Base-by-base conservation (phyloP, 331 rosid genomes). In the Arachis monticola region DNA sequence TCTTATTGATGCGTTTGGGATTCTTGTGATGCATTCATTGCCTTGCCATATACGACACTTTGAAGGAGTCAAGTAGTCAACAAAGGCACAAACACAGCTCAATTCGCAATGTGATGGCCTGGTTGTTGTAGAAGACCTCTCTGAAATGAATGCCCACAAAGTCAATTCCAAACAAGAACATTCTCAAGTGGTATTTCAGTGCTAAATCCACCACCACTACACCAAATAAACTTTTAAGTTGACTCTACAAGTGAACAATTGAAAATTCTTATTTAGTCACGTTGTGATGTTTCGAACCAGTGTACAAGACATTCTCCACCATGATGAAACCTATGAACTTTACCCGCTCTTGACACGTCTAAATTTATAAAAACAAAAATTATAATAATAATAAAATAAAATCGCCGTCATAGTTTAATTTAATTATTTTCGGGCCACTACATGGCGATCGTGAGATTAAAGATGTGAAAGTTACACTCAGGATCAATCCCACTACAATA, bases 151-250 rank as follows among this genome's bases (percentile, higher is more conserved):
- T 30, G 60, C 17, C 12, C 60, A 50, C 31, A 22, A 27, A 64
- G 72, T 64, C 65, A 41, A 74, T 2, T 38, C 10, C 72, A 22
- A 17, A 2, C 40, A 35, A 51, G 51, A 58, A 74, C 58, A 10
- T 17, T 64, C 79, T 4, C 0, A 3, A 17, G 72, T 41, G 57
- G 35, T 5, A 38, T 42, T 53, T 53, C 56, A 55, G 65, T 75
- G 79, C 57, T 64, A 30, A 42, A 32, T 72, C 14, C 8, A n/a
- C 7, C 51, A n/a, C 30, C 7, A 12, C 65, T 56, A 17, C 27
- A 10, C 65, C 53, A 8, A 12, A 5, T 22, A 42, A 72, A 38
- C 67, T n/a, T 62, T 62, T 62, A 12, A 62, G 50, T 75, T 64
- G 72, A 75, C 58, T 30, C 44, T 10, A 35, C 46, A 3, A 5